Evolutionary conservation across 371 early-diverging fungal genomes (phyloP).

Genomic region (Cokeromyces recurvatus): DNA sequence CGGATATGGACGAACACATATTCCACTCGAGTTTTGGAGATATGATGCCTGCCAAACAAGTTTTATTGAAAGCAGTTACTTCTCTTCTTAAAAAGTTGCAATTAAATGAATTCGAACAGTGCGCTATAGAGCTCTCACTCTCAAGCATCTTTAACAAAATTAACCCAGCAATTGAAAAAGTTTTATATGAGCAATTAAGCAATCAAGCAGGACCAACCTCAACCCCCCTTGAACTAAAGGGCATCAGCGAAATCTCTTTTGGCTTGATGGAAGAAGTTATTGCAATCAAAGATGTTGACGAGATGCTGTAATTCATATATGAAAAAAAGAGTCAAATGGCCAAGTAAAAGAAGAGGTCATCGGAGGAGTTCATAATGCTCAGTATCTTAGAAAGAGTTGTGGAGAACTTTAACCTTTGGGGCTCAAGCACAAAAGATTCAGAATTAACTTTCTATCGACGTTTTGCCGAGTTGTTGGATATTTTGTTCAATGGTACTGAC

Average conservation of each 20-base stretch:
- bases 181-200: conserved; percentile 3
- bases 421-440: conserved; percentile 7
- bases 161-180: conserved; percentile 9
- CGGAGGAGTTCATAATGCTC: conserved; percentile 9
- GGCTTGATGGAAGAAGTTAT: conserved; percentile 11
- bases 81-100: conserved; percentile 7
- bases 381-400: conserved; percentile 10
- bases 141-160: conserved; percentile 6
- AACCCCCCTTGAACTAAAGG: conserved; percentile 7
- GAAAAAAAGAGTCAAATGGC: conserved; percentile 11
- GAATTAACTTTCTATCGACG: conserved; percentile 12
- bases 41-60: conserved; percentile 8
- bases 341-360: conserved; percentile 9
- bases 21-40: conserved; percentile 10
- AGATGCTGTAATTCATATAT: conserved; percentile 10
- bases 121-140: conserved; percentile 6
- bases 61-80: conserved; percentile 7
- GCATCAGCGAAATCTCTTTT: conserved; percentile 6
- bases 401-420: conserved; percentile 14
- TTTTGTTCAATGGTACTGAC: conserved; percentile 14
- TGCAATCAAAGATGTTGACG: conserved; percentile 11
- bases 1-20: conserved; percentile 5
- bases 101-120: conserved; percentile 1
- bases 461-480: conserved; percentile 10
- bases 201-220: conserved; percentile 6